Base-by-base conservation (phyloP, 345 rosid species). In the Luvunga scandens region DNA sequence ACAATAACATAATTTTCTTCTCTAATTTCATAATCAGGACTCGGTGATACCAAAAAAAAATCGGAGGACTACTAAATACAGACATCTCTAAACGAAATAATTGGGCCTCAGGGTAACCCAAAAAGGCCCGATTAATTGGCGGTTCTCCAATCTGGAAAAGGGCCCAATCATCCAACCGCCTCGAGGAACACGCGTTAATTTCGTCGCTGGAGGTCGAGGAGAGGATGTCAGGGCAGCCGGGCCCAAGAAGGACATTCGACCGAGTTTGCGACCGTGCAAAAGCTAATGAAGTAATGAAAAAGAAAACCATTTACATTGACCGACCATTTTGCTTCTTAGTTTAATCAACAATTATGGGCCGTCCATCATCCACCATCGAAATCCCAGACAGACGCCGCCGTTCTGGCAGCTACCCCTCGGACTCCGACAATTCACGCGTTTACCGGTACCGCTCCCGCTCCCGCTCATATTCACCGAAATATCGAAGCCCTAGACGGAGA, bases 341-440 rank as follows among this genome's bases (percentile, higher is more conserved):
- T 12, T 13, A 25, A 18, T 31, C 63, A 9, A 38, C 39, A 10
- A n/a, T 12, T 18, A 87, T 87, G 90, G 86, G 83, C 30, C 79
- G 88, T 28, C 84, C 73, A 13, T 62, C 82, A 2, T 85, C 85
- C 22, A 65, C 76, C 45, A 57, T 81, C 4, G 86, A 75, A 60
- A 71, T 82, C 28, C 79, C 89, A 6, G 83, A 81, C 13, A 73
- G 73, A 16, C 75, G 84, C 25, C 77, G 45, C 59, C 77, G 79
- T 56, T 66, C 68, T 14, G 80, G 75, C 75, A 87, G 85, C 39
- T 19, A 78, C 53, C 53, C 81, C 1, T 74, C 88, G 1, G 87
- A 83, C 19, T 76, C 84, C 6, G 88, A 84, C 48, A 61, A 72
- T 48, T 77, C 84, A 42, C 56, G 67, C 16, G 79, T 66, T 57